Evolutionary conservation across 495 filamentous ascomycete genomes (phyloP).

Genomic region (Physcia stellaris): DNA sequence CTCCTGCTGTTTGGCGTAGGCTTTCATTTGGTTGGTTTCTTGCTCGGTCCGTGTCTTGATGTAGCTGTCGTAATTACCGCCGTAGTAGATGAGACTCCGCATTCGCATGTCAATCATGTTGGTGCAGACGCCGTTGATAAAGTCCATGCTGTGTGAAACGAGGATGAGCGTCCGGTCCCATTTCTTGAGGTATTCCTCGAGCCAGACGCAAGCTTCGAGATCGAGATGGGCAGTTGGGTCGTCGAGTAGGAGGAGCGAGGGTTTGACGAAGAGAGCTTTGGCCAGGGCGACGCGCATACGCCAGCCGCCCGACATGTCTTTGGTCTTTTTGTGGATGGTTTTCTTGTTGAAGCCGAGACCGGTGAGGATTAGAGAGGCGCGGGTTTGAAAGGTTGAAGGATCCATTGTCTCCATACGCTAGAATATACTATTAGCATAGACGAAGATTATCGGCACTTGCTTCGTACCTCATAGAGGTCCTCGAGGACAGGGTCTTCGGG

Average conservation of each 20-base stretch:
- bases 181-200: constrained; percentile 99
- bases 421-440: constrained; percentile 3
- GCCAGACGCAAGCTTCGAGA: constrained; percentile 97
- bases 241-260: constrained; percentile 86
- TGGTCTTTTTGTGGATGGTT: constrained; percentile 97
- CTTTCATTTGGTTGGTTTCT: constrained; percentile 96
- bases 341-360: constrained; percentile 98
- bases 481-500: constrained; percentile 84
- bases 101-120: constrained; percentile 97
- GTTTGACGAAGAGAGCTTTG: constrained; percentile 98
- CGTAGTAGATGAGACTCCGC: constrained; percentile 90
- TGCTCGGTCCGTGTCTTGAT: constrained; percentile 88
- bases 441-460: no score
- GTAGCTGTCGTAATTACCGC: constrained; percentile 99
- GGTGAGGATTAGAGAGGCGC: constrained; percentile 90
- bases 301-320: constrained; percentile 99
- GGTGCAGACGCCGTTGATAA: constrained; percentile 97
- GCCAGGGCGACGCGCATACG: constrained; percentile 96
- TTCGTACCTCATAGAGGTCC: constrained; percentile 92
- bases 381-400: constrained; percentile 96
- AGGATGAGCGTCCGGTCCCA: constrained; percentile 97
- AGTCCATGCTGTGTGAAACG: constrained; percentile 96
- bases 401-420: constrained; percentile 99
- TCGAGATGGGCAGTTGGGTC: constrained; percentile 99
- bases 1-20: constrained; percentile 97